Evolutionary conservation across 352 stramenopile genomes (phyloP), one percentile per base, ranked within the genome.

Genomic region (Pythium insidiosum): DNA sequence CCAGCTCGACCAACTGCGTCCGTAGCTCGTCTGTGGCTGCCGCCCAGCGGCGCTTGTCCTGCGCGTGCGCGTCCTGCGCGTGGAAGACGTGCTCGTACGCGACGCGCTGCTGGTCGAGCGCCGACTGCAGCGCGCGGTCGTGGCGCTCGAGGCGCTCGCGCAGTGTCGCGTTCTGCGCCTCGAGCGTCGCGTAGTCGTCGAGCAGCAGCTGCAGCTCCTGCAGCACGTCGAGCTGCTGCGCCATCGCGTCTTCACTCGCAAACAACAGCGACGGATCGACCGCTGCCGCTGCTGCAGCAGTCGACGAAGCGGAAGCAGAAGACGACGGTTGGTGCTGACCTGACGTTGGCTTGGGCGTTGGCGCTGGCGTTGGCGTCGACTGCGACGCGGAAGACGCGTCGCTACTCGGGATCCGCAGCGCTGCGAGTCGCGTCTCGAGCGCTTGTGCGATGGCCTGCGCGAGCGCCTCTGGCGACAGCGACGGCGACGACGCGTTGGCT

Each of bases 81-180:
- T 84, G 59, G 43, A 85, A 79, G 21, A 84, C 77, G 38, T 88
- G 77, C 40, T 79, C 62, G 35, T 88, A 88, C 29, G 88, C 44
- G 2, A 91, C 28, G 5, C 62, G 78, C 38, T 91, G 73, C 34
- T 91, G 73, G 41, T 91, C 78, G 62, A 75, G 75, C 5, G 83
- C 44, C 1, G 67, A 63, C 37, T 68, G 57, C 37, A 84, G 74
- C 0, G 73, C 55, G n/a, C 57, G 49, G 54, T 88, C 71, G 30
- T 86, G 68, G 7, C 72, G 43, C 16, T 43, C 43, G 9, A 91
- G 30, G 24, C 77, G 59, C 16, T 53, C 37, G 20, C 61, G 60
- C 0, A 91, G 59, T 19, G 57, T 42, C 15, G 73, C 59, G 36
- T 88, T 85, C 16, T 71, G 65, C 13, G 56, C 43, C 44, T 82